Evolutionary conservation across 306 rosid genomes (phyloP).

Genomic region (Argentina anserina): DNA sequence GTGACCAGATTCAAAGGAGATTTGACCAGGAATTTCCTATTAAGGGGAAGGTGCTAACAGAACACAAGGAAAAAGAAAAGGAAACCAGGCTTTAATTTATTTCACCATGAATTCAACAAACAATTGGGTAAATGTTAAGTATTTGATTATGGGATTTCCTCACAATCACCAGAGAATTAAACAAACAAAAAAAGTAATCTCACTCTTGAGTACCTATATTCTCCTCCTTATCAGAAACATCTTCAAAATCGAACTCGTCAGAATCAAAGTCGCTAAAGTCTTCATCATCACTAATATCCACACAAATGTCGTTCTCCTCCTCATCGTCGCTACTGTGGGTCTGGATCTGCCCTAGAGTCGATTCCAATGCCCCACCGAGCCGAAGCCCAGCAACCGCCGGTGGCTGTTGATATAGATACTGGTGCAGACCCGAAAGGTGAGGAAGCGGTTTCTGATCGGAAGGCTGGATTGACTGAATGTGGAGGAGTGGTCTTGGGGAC

Average conservation of each 20-base stretch:
- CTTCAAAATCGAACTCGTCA: neutral
- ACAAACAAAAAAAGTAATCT: neutral
- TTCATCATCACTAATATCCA: conserved; percentile 1
- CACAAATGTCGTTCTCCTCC: neutral
- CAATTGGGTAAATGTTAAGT: neutral
- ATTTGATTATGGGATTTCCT: neutral
- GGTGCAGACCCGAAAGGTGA: conserved; percentile 10
- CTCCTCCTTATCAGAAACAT: neutral
- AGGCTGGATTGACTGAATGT: neutral
- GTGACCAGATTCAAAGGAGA: no score
- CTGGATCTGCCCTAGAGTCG: neutral
- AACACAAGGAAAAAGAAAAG: neutral
- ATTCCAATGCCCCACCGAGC: neutral
- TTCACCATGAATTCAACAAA: neutral
- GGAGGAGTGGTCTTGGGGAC: conserved; percentile 10
- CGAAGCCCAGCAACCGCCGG: neutral
- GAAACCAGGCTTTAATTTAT: neutral
- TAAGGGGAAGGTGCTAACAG: no score
- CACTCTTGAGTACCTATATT: neutral
- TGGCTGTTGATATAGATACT: neutral
- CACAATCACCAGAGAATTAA: neutral
- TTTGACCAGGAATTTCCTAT: no score
- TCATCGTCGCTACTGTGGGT: neutral
- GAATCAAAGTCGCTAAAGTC: neutral
- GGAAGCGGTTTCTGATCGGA: conserved; percentile 2